Percentiles rank a stretch among this genome's conserved stretches.
Evolutionary conservation across 495 filamentous ascomycete species (phyloP).

Genomic region (Talaromyces adpressus): DNA sequence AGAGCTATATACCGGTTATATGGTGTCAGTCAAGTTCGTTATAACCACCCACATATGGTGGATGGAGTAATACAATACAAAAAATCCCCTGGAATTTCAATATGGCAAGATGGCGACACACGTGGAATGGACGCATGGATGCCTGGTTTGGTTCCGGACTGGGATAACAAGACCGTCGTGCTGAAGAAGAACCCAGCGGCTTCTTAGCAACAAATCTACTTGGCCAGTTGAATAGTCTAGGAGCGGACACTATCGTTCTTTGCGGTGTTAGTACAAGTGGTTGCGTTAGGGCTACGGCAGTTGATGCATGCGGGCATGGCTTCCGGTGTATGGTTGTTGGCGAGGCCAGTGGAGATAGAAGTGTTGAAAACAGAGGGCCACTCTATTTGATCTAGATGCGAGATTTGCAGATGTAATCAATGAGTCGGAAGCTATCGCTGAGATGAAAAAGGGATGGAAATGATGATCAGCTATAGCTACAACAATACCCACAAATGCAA

Average conservation of each 20-base stretch:
- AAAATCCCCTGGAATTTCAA: background rate
- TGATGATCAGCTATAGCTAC: background rate
- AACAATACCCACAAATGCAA: background rate
- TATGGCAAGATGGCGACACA: background rate
- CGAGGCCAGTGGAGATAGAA: background rate
- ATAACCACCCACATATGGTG: background rate
- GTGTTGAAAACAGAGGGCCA: background rate
- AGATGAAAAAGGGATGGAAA: slow-evolving; percentile 1
- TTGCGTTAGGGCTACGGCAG: slow-evolving; percentile 1
- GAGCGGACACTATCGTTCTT: background rate
- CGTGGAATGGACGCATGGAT: slow-evolving; percentile 1
- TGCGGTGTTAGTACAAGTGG: background rate
- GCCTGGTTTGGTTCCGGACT: background rate
- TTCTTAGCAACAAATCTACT: slow-evolving; percentile 1
- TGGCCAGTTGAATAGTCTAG: background rate
- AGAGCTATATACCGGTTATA: background rate
- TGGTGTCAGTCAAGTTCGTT: slow-evolving; percentile 1
- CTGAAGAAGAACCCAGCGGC: background rate
- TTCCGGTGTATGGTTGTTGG: background rate
- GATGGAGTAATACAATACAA: background rate
- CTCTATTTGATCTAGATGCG: background rate
- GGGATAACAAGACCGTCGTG: background rate
- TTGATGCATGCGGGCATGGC: background rate
- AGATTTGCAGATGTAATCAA: background rate
- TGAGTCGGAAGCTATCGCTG: background rate